A percentile compares a stretch with the other conserved stretches of the same genome.
phyloP scores from a whole-genome alignment of 208 protist species.

The Vickermania spadyakhi region DNA sequence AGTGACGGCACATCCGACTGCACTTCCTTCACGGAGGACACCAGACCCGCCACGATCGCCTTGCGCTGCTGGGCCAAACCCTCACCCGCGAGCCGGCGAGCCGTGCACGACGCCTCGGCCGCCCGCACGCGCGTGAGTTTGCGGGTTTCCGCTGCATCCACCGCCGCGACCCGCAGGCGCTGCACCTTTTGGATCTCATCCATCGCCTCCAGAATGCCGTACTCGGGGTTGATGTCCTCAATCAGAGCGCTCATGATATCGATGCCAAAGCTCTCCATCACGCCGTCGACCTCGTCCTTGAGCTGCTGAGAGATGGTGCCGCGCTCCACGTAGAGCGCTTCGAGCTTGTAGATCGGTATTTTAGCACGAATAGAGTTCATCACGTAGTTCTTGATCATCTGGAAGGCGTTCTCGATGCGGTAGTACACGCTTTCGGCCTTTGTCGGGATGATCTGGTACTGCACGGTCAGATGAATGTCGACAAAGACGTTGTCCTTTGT shows the following conservation, averaged over 20 bases:
- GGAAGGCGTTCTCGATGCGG: slow-evolving; percentile 21
- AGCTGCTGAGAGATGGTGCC: slow-evolving; percentile 69
- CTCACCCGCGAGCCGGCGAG: slow-evolving; percentile 44
- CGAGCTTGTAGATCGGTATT: slow-evolving; percentile 69
- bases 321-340: slow-evolving; percentile 66
- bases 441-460: slow-evolving; percentile 37
- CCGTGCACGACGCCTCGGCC: slow-evolving; percentile 57
- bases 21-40: slow-evolving; percentile 36
- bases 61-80: slow-evolving; percentile 62
- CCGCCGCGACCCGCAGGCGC: slow-evolving; percentile 59
- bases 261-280: slow-evolving; percentile 57
- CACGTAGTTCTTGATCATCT: slow-evolving; percentile 50
- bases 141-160: slow-evolving; percentile 66
- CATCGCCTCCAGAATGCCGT: slow-evolving; percentile 52
- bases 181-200: slow-evolving; percentile 64
- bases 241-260: slow-evolving; percentile 65
- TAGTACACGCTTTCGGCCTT: slow-evolving; percentile 38
- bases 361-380: slow-evolving; percentile 57
- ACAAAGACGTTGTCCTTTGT: slow-evolving; percentile 89
- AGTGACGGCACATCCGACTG: slow-evolving; percentile 33
- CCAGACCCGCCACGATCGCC: slow-evolving; percentile 52
- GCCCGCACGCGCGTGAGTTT: slow-evolving; percentile 61
- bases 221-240: slow-evolving; percentile 59
- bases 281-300: slow-evolving; percentile 44
- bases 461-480: slow-evolving; percentile 31